Evolutionary conservation across 2,329 filamentous ascomycete genomes (phyloP), one percentile per base, ranked within the genome.

Genomic region (Sphaerostilbella broomeana): DNA sequence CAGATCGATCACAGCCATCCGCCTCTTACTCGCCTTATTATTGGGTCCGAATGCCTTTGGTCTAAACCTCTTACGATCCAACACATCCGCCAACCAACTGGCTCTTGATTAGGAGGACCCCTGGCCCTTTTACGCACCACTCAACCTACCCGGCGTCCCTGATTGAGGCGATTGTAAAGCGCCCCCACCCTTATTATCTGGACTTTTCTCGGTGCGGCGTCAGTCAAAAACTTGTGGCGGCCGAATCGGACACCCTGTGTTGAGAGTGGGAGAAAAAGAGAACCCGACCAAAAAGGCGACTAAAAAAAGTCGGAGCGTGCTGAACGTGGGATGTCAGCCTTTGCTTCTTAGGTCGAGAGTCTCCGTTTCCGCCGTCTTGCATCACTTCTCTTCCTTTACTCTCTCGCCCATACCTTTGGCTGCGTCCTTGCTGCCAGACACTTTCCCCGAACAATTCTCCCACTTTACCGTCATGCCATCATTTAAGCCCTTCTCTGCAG

Each of bases 401-500:
- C 28, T 4, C 11, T 26, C 28, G 36, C n/a, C 24, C 24, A 33
- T 18, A 18, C 28, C 21, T 13, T 20, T 29, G 21, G 42, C 38
- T 19, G 34, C 24, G 20, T 19, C 20, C 30, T 18, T 16, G n/a
- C 24, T 28, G 25, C 16, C 27, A 24, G 7, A 35, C 27, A 28
- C 29, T 18, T 25, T 35, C 38, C 43, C 45, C 49, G n/a, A n/a
- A 35, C 27, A 28, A 25, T 18, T 25, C 34, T 39, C 43, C 45
- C 49, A 17, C 9, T 17, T 19, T 7, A 18, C 15, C 35, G 25
- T 43, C 50, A 77, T 77, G 73, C 71, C 70, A 44, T 72, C 68
- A 18, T 74, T 77, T 48, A 76, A 75, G 41, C 71, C 72, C 31
- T 75, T 78, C 51, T 65, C 65, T 15, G 65, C 69, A 27, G 69